Evolutionary conservation across 1,284 basidiomycete genomes (phyloP), one percentile per base, ranked within the genome.

Genomic region (Takashimella koratensis): DNA sequence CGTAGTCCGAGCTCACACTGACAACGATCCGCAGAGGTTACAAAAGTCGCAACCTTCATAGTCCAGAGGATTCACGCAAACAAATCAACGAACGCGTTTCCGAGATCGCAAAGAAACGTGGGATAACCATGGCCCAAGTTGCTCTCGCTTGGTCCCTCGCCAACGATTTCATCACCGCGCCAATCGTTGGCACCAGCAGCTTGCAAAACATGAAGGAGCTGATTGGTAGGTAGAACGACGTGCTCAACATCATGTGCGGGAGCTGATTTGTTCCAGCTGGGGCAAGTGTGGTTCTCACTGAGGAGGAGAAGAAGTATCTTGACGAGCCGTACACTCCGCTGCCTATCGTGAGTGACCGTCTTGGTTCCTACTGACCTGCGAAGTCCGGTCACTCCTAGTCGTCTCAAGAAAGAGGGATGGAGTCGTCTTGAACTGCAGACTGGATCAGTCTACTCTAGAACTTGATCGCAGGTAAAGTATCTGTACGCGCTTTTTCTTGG

Each of bases 81-180:
- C 48, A 57, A 3, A 70, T 75, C 62, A 72, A 70, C 54, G 59
- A 60, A 43, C 78, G 79, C 13, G 78, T 84, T 25, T 79, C 82
- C 57, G 78, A 81, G 56, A 57, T 84, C 25, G 81, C 83, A 5
- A 79, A 79, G 59, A 81, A 81, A 64, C 73, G 69, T 45, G 78
- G 76, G 1, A 62, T 81, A 45, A 77, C 74, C 57, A 85, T 85
- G 83, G 81, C 82, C 1, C 82, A 84, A 61, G 73, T 84, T 30
- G 75, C 79, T 3, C 57, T 82, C 6, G 83, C 82, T 11, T 85
- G 83, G 83, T 62, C 68, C 4, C 52, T 82, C 24, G 56, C 70
- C 23, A 63, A 66, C 23, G 54, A 57, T 22, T 63, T 57, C 42
- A 53, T 71, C 43, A 70, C 70, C 1, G 72, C 73, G 12, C 72